A percentile compares a stretch with the other conserved stretches of the same genome.
These are phyloP conservation scores for Trifolium fragiferum DNA, from an alignment of 306 rosid genomes.

Conservation along the genomic window DNA sequence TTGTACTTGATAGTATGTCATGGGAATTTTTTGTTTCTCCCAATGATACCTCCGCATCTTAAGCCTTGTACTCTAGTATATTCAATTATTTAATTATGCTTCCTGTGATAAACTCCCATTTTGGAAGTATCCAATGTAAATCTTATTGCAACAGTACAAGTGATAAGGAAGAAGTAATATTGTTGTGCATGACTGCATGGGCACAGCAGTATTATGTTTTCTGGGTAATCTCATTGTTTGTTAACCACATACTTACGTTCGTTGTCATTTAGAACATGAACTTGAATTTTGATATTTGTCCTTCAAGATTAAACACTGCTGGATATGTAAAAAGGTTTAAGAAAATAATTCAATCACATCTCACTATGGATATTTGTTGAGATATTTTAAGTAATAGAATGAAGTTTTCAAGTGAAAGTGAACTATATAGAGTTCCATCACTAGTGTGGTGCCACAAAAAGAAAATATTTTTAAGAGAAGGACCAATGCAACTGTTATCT, in stretches of 20 bases:
- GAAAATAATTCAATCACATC: not conserved
- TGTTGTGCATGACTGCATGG: slow-evolving; percentile 14
- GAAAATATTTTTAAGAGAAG: not conserved
- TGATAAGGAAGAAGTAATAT: not conserved
- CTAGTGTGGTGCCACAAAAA: not conserved
- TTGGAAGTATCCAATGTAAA: slow-evolving; percentile 33
- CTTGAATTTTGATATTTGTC: not conserved
- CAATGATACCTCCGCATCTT: slow-evolving; percentile 14
- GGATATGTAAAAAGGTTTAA: not conserved
- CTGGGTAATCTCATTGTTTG: not conserved
- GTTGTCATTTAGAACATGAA: not conserved
- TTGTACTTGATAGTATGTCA: slow-evolving; percentile 32
- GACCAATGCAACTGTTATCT: not conserved
- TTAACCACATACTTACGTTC: not conserved
- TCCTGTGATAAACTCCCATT: slow-evolving; percentile 30
- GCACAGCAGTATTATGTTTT: not conserved
- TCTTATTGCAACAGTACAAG: slow-evolving; percentile 1
- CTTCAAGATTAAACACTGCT: not conserved
- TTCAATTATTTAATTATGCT: slow-evolving; percentile 9
- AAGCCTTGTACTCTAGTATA: not conserved
- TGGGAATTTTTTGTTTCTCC: slow-evolving; percentile 44
- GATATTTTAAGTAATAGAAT: not conserved
- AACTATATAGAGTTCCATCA: not conserved
- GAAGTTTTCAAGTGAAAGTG: not conserved
- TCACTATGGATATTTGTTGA: not conserved